Evolutionary conservation across 169 alveolate species (phyloP).

Genomic region (Amoebophrya sp.): DNA sequence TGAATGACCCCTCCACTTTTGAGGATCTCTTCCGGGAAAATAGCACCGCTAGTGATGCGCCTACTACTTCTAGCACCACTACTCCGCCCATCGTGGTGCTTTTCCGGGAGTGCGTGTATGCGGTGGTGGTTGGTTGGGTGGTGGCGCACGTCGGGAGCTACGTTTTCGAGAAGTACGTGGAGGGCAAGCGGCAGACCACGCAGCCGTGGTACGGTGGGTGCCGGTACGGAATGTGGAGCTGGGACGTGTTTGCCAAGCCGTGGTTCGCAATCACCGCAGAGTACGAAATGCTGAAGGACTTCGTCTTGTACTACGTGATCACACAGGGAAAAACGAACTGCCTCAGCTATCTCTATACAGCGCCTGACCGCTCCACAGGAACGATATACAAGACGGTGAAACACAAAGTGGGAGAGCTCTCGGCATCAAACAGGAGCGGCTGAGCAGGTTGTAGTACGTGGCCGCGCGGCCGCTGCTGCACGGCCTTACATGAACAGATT

Average conservation of each 20-base stretch:
- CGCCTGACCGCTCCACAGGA: neutral
- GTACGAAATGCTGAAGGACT: neutral
- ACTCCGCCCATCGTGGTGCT: neutral
- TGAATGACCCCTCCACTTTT: neutral
- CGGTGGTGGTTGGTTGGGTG: neutral
- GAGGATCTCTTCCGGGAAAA: neutral
- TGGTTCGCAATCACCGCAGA: neutral
- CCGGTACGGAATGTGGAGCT: neutral
- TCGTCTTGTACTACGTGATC: neutral
- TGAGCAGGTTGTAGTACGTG: no score
- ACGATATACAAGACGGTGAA: neutral
- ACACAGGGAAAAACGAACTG: neutral
- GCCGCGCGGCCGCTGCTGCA: no score
- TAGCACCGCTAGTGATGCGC: no score
- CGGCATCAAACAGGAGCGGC: no score
- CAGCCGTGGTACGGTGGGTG: neutral
- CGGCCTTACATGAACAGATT: no score
- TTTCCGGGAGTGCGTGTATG: neutral
- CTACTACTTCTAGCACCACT: no score
- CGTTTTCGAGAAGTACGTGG: neutral
- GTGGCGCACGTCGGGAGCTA: neutral
- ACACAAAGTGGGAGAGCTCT: neutral
- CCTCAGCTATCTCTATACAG: neutral
- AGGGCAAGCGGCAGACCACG: neutral
- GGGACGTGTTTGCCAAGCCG: neutral